Conservation (phyloP, 2,329 filamentous ascomycete genomes). For the Pseudocercospora eumusae region DNA sequence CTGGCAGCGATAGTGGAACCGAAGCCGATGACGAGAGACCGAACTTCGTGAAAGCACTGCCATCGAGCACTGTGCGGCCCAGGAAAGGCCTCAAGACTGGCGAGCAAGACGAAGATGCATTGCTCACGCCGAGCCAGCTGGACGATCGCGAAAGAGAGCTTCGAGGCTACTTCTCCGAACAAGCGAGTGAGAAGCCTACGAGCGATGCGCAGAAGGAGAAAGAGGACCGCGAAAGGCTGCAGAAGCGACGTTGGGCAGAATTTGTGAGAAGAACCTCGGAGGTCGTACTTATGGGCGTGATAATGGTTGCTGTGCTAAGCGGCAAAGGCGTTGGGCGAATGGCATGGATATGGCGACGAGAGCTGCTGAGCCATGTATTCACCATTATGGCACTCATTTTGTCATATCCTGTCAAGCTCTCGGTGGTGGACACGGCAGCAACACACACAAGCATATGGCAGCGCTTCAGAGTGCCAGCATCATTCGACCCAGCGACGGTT, state of each 20-base stretch:
- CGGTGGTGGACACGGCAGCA: constrained; percentile 37
- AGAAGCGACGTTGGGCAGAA: constrained; percentile 84
- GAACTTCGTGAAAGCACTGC: constrained; percentile 74
- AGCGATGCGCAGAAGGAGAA: constrained; percentile 45
- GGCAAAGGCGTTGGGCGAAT: constrained; percentile 38
- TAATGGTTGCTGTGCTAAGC: constrained; percentile 51
- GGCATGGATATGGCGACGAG: constrained; percentile 40
- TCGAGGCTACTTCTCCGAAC: constrained; percentile 42
- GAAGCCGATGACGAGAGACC: constrained; percentile 90
- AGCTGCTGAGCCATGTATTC: constrained; percentile 43
- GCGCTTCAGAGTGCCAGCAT: constrained; percentile 63
- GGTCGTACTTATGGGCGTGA: constrained; percentile 55
- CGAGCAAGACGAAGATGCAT: constrained; percentile 44
- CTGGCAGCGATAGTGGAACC: constrained; percentile 84
- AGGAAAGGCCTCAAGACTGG: constrained; percentile 74
- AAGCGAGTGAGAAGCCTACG: constrained; percentile 35
- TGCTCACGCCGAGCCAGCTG: constrained; percentile 51
- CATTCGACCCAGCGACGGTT: constrained; percentile 91
- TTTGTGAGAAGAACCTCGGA: constrained; percentile 69
- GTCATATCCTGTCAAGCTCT: constrained; percentile 40
- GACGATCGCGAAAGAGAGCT: constrained; percentile 48
- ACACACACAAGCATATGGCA: constrained; percentile 44
- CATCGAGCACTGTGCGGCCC: constrained; percentile 70
- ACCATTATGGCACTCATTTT: constrained; percentile 35
- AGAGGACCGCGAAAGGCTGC: constrained; percentile 60